Percentiles rank a stretch among this genome's conserved stretches.
Conservation (phyloP, 1,139 yeast genomes). For the Yamadazyma songkhlaensis region DNA sequence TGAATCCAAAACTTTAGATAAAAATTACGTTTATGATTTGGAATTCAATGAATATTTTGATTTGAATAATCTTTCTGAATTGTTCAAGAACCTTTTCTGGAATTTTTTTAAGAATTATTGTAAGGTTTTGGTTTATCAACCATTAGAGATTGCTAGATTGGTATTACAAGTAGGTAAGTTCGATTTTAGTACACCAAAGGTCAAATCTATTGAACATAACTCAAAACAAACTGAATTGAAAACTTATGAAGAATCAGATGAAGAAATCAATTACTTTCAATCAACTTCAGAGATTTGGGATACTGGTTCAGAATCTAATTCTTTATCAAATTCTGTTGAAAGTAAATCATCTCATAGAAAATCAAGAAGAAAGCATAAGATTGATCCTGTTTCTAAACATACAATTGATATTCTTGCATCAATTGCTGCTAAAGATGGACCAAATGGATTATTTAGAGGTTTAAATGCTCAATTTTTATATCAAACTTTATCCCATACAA, state of each 20-base stretch:
- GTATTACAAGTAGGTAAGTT: conserved; percentile 78
- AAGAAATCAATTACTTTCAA: conserved; percentile 57
- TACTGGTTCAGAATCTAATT: not conserved
- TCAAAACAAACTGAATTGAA: not conserved
- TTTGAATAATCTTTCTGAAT: conserved; percentile 51
- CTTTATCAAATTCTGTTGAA: not conserved
- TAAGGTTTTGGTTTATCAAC: conserved; percentile 72
- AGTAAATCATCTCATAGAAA: conserved; percentile 8
- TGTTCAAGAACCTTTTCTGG: conserved; percentile 50
- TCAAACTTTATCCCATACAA: conserved; percentile 69
- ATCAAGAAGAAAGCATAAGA: conserved; percentile 22
- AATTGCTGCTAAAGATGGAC: conserved; percentile 73
- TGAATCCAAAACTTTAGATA: conserved; percentile 19
- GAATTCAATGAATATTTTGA: conserved; percentile 70
- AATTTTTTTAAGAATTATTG: conserved; percentile 68
- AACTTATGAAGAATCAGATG: conserved; percentile 31
- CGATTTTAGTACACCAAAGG: conserved; percentile 16
- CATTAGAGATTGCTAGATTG: conserved; percentile 80
- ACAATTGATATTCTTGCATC: conserved; percentile 72
- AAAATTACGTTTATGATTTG: conserved; percentile 58
- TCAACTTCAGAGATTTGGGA: conserved; percentile 7
- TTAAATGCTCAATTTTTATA: conserved; percentile 81
- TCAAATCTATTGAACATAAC: not conserved
- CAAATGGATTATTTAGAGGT: conserved; percentile 82
- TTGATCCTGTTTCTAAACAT: conserved; percentile 62